phyloP scores from a whole-genome alignment of 139 green algal genomes.

The Coccomyxa sp. region DNA sequence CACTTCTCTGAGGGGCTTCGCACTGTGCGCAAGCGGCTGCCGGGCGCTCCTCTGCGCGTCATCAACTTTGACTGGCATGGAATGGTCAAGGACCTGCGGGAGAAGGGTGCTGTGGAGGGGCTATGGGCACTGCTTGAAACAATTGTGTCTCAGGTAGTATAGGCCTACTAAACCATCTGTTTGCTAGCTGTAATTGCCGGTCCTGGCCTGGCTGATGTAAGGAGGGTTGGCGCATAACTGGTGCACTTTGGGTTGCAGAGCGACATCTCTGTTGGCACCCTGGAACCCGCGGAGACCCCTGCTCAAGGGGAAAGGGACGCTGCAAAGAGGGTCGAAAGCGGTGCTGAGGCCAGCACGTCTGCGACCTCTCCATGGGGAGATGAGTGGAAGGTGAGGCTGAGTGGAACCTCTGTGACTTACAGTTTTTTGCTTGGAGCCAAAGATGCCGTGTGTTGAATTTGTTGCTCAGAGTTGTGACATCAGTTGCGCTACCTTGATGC shows the following conservation, averaged over 20 bases:
- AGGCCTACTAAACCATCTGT: neutral
- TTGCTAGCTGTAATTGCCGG: too few species aligned
- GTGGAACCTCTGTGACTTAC: neutral
- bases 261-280: conserved; percentile 33
- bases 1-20: conserved; percentile 68
- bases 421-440: neutral
- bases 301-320: neutral
- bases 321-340: neutral
- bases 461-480: too few species aligned
- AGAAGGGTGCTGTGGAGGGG: conserved; percentile 79
- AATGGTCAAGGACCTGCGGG: conserved; percentile 80
- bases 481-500: too few species aligned
- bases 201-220: too few species aligned
- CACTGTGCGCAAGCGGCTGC: conserved; percentile 32
- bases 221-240: too few species aligned
- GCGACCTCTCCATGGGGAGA: neutral
- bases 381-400: neutral
- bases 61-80: conserved; percentile 97
- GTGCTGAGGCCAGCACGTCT: conserved; percentile 6
- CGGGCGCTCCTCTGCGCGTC: conserved; percentile 26
- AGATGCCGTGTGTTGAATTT: neutral
- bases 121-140: conserved; percentile 79
- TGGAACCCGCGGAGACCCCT: conserved; percentile 1
- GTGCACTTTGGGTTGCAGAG: conserved; percentile 8
- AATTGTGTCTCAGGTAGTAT: conserved; percentile 26